A percentile compares a stretch with the other conserved stretches of the same genome.
Conservation (phyloP, 257 asterid genomes). For the Solanum megistacrolobum region DNA sequence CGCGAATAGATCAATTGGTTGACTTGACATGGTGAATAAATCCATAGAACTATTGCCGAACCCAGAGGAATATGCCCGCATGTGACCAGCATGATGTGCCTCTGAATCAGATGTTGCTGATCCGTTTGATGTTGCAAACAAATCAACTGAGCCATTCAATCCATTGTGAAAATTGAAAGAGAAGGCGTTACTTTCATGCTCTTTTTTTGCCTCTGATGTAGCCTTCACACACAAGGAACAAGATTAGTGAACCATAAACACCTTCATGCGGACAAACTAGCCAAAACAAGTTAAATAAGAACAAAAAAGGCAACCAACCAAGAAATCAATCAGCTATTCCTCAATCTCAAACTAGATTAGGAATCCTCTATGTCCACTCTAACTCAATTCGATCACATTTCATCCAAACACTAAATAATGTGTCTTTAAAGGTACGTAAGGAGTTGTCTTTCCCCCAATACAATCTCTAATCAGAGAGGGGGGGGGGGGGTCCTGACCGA, state of each 20-base stretch:
- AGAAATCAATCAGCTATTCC: not conserved
- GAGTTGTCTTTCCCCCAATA: not conserved
- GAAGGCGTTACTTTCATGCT: slow-evolving; percentile 20
- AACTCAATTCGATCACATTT: not conserved
- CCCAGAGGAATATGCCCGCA: not conserved
- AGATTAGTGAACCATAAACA: slow-evolving; percentile 16
- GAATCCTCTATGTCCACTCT: not conserved
- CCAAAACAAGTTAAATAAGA: not conserved
- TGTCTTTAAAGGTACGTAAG: not conserved
- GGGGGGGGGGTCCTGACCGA: not conserved
- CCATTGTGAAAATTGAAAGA: slow-evolving; percentile 18
- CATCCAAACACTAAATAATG: not conserved
- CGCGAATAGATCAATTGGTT: slow-evolving; percentile 28
- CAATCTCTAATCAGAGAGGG: not conserved
- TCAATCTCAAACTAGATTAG: not conserved
- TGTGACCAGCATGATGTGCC: not conserved
- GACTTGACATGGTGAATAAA: slow-evolving; percentile 20
- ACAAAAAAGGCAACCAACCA: not conserved
- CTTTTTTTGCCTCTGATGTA: slow-evolving; percentile 15
- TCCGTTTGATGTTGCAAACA: not conserved
- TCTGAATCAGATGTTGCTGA: not conserved
- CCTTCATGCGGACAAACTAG: not conserved
- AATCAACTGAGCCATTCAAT: slow-evolving; percentile 6
- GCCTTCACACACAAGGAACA: slow-evolving; percentile 33
- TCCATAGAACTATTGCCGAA: slow-evolving; percentile 17